A percentile compares a stretch with the other conserved stretches of the same genome.
Conservation (phyloP, 2,329 filamentous ascomycete species). For the Karstenula rhodostoma region DNA sequence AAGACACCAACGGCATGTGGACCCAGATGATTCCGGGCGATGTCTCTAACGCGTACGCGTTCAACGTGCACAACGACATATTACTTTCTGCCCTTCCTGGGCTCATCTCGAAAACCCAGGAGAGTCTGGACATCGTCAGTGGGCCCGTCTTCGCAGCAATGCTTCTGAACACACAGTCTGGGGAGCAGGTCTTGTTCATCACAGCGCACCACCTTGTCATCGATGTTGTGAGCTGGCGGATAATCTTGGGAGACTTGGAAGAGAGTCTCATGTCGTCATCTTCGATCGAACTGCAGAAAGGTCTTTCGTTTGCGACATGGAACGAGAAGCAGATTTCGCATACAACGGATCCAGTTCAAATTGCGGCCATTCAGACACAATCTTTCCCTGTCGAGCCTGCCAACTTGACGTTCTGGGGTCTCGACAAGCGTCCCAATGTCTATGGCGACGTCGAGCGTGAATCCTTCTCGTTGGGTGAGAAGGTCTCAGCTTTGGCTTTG, state of each 20-base stretch:
- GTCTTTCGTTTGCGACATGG: constrained; percentile 43
- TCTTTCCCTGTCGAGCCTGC: constrained; percentile 26
- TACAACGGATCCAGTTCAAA: constrained; percentile 22
- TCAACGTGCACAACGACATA: constrained; percentile 25
- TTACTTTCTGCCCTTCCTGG: constrained; percentile 18
- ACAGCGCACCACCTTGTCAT: constrained; percentile 44
- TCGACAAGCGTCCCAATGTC: constrained; percentile 36
- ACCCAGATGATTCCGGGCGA: constrained; percentile 29
- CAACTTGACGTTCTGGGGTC: constrained; percentile 41
- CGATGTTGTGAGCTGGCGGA: constrained; percentile 45
- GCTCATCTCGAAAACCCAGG: constrained; percentile 33
- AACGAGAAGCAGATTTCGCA: constrained; percentile 34
- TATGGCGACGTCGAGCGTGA: constrained; percentile 44
- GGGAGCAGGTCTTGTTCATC: constrained; percentile 39
- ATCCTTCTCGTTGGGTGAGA: constrained; percentile 32
- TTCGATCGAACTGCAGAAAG: constrained; percentile 25
- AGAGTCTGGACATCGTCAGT: constrained; percentile 35
- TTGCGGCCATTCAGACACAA: constrained; percentile 20
- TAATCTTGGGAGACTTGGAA: constrained; percentile 43
- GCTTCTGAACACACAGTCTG: constrained; percentile 26
- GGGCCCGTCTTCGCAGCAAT: constrained; percentile 43
- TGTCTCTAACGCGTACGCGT: constrained; percentile 27
- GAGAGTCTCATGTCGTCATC: constrained; percentile 33
- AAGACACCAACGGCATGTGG: constrained; percentile 27
- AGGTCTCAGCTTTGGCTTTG: constrained; percentile 31